These are phyloP conservation scores for Carex pumila DNA, from an alignment of 176 grass and related monocot genomes.

Conservation along the genomic window DNA sequence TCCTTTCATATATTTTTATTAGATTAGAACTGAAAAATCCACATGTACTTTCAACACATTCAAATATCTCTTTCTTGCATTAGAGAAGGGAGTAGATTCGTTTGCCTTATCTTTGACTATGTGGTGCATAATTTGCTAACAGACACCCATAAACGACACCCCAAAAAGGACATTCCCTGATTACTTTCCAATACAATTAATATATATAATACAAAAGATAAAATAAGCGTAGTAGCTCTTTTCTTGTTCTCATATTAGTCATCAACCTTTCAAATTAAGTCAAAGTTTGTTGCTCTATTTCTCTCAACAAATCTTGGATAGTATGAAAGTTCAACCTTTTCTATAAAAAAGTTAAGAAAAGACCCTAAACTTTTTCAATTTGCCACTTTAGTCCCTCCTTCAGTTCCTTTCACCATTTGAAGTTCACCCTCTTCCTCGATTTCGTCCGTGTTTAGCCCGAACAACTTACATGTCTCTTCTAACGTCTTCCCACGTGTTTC, in stretches of 20 bases:
- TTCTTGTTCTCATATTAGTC: not conserved
- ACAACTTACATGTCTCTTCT: slow-evolving; percentile 57
- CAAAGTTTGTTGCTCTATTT: not conserved
- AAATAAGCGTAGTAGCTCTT: not conserved
- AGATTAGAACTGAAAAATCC: too few species aligned
- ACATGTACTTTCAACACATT: too few species aligned
- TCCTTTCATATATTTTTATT: too few species aligned
- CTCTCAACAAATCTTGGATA: not conserved
- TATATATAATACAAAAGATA: not conserved
- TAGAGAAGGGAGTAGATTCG: too few species aligned
- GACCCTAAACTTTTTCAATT: slow-evolving; percentile 4
- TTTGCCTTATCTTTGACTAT: not conserved
- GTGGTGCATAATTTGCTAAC: slow-evolving; percentile 20
- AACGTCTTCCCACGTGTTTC: slow-evolving; percentile 66
- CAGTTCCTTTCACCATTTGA: slow-evolving; percentile 38
- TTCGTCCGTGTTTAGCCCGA: slow-evolving; percentile 26
- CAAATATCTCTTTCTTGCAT: too few species aligned
- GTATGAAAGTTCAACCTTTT: not conserved
- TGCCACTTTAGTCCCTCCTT: slow-evolving; percentile 18
- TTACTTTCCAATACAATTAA: not conserved
- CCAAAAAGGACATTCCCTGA: slow-evolving; percentile 3
- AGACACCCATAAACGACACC: not conserved
- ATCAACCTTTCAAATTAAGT: not conserved
- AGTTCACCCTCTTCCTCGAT: slow-evolving; percentile 26
- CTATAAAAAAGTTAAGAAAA: not conserved